Percentiles rank a stretch among this genome's conserved stretches.
Evolutionary conservation across 805 yeast genomes (phyloP).

Genomic region (Yamadazyma akitaensis): DNA sequence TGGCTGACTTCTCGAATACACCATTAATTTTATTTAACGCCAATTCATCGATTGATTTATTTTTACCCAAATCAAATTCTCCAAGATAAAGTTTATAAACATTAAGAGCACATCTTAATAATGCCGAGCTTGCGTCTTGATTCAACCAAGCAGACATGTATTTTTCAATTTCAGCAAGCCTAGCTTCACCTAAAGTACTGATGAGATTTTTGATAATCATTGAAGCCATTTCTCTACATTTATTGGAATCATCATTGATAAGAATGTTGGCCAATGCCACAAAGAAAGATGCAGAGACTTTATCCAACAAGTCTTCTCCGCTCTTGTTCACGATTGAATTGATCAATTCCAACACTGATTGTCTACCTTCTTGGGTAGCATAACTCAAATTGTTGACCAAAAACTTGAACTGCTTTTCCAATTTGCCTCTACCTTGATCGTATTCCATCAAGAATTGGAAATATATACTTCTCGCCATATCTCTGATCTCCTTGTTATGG

Average conservation of each 20-base stretch:
- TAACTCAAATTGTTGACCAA: slow-evolving; percentile 78
- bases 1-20: slow-evolving; percentile 26
- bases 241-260: slow-evolving; percentile 71
- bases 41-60: slow-evolving; percentile 37
- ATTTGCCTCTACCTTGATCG: slow-evolving; percentile 84
- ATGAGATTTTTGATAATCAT: slow-evolving; percentile 56
- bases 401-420: slow-evolving; percentile 79
- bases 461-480: slow-evolving; percentile 77
- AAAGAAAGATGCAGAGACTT: slow-evolving; percentile 72
- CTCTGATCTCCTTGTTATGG: slow-evolving; percentile 78
- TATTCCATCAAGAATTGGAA: slow-evolving; percentile 88
- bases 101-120: slow-evolving; percentile 71
- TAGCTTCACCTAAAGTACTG: slow-evolving; percentile 36
- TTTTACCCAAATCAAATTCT: slow-evolving; percentile 42
- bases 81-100: slow-evolving; percentile 61
- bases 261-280: slow-evolving; percentile 76
- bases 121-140: slow-evolving; percentile 47
- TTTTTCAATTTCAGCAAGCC: slow-evolving; percentile 35
- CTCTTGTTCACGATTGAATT: slow-evolving; percentile 67
- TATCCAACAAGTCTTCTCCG: slow-evolving; percentile 53
- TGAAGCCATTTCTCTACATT: slow-evolving; percentile 82
- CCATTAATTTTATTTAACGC: slow-evolving; percentile 23
- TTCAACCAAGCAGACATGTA: slow-evolving; percentile 60
- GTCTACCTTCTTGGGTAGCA: slow-evolving; percentile 82
- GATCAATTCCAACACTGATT: slow-evolving; percentile 85